phyloP scores from a whole-genome alignment of 2,329 filamentous ascomycete genomes.

The Aureobasidium namibiae region DNA sequence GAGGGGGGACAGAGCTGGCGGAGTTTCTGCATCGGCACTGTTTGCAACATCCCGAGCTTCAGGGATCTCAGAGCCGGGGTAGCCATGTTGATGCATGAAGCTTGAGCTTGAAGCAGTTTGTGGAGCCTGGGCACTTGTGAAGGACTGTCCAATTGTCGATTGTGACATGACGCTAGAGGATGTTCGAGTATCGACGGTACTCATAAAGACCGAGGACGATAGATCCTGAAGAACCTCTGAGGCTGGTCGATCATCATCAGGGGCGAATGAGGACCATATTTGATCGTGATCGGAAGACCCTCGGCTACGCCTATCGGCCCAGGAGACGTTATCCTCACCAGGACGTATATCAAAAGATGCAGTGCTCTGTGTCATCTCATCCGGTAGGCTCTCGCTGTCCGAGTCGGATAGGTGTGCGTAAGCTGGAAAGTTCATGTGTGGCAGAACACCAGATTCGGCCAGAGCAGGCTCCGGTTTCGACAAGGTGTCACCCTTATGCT shows the following conservation, averaged over 20 bases:
- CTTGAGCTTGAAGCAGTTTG: not conserved
- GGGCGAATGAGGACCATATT: conserved; percentile 8
- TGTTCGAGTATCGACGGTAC: not conserved
- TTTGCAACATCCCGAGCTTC: not conserved
- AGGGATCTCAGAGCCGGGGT: not conserved
- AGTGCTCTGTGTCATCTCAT: conserved; percentile 1
- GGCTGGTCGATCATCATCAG: not conserved
- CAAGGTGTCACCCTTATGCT: not conserved
- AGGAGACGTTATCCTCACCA: conserved; percentile 31
- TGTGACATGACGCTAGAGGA: not conserved
- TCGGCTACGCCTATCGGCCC: conserved; percentile 26
- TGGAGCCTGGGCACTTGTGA: not conserved
- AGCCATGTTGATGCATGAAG: not conserved
- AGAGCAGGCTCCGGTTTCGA: not conserved
- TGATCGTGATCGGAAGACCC: conserved; percentile 6
- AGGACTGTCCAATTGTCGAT: not conserved
- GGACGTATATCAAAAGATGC: conserved; percentile 24
- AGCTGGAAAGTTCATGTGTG: not conserved
- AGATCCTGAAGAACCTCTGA: not conserved
- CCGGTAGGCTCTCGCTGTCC: not conserved
- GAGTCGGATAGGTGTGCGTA: not conserved
- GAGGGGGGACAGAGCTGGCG: not conserved
- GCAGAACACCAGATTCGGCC: conserved; percentile 1
- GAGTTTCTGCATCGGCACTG: not conserved
- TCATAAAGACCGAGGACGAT: conserved; percentile 5